Evolutionary conservation across 257 asterid genomes (phyloP).

Genomic region (Cynanchum wilfordii): DNA sequence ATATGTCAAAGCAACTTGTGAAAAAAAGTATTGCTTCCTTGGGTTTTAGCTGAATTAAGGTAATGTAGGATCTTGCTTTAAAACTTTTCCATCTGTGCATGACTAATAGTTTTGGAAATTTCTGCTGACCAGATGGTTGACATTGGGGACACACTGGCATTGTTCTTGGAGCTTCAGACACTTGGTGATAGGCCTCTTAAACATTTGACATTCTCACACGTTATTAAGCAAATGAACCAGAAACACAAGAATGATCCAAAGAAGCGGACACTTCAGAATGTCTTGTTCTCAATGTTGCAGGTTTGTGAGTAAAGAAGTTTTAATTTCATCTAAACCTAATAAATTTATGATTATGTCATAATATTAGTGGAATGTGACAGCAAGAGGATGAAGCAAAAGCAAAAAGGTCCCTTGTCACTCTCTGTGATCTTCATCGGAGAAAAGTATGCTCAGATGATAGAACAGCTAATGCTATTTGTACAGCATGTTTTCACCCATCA

Average conservation of each 20-base stretch:
- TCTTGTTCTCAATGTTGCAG: constrained; percentile 73
- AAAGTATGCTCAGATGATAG: constrained; percentile 88
- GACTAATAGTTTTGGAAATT: background rate
- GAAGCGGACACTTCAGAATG: constrained; percentile 73
- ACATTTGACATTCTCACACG: constrained; percentile 64
- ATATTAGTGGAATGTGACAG: constrained; percentile 33
- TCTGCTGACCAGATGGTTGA: constrained; percentile 44
- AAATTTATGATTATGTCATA: constrained; percentile 11
- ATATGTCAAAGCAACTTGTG: background rate
- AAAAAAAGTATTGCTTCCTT: background rate
- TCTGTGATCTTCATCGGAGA: constrained; percentile 81
- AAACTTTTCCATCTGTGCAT: background rate
- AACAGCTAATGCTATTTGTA: constrained; percentile 88
- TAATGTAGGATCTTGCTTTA: background rate
- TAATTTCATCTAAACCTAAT: constrained; percentile 2
- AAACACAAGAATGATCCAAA: constrained; percentile 80
- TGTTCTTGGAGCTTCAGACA: constrained; percentile 92
- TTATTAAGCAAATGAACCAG: constrained; percentile 70
- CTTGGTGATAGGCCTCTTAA: constrained; percentile 62
- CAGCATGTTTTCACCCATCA: constrained; percentile 79
- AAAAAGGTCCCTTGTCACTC: constrained; percentile 64
- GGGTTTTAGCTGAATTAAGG: background rate
- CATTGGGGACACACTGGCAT: constrained; percentile 52
- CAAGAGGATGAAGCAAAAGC: constrained; percentile 88
- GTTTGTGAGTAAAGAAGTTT: constrained; percentile 30